Evolutionary conservation across 495 filamentous ascomycete species (phyloP).

Genomic region (Cladorrhinum samala): DNA sequence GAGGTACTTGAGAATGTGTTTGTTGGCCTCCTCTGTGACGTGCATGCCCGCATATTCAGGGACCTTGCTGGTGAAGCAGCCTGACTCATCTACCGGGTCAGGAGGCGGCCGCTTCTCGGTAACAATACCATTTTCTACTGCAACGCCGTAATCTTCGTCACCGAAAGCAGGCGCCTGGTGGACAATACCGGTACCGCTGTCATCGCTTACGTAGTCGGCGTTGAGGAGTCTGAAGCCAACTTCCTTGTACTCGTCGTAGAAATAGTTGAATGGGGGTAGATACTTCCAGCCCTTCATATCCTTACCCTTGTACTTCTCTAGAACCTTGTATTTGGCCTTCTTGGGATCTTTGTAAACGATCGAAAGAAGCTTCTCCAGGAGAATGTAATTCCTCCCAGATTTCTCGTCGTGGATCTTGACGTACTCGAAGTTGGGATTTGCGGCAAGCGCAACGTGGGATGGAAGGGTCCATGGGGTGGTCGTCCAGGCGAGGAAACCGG

Average conservation of each 20-base stretch:
- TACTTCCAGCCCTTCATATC: constrained; percentile 92
- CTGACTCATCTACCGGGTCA: constrained; percentile 81
- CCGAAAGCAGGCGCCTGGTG: constrained; percentile 94
- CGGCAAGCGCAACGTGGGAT: constrained; percentile 73
- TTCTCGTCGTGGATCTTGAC: constrained; percentile 82
- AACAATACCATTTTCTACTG: constrained; percentile 71
- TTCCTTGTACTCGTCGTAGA: constrained; percentile 90
- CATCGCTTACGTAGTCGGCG: constrained; percentile 83
- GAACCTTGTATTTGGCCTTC: constrained; percentile 90
- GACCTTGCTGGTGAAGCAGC: constrained; percentile 74
- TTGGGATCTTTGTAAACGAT: constrained; percentile 95
- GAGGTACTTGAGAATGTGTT: constrained; percentile 86
- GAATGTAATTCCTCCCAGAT: constrained; percentile 77
- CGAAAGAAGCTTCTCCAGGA: constrained; percentile 75
- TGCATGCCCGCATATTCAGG: constrained; percentile 81
- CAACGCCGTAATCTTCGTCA: constrained; percentile 92
- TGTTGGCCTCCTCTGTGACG: constrained; percentile 85
- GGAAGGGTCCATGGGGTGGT: constrained; percentile 97
- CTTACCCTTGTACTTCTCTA: constrained; percentile 75
- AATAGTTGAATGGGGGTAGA: constrained; percentile 86
- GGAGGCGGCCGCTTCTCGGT: constrained; percentile 70
- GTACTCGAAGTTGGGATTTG: constrained; percentile 88
- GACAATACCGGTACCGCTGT: constrained; percentile 91
- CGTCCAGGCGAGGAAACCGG: constrained; percentile 80
- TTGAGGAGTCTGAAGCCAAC: constrained; percentile 88